Percentiles rank a stretch among this genome's conserved stretches.
phyloP scores from a whole-genome alignment of 1,139 yeast species.

The Magnusiomyces paraingens region DNA sequence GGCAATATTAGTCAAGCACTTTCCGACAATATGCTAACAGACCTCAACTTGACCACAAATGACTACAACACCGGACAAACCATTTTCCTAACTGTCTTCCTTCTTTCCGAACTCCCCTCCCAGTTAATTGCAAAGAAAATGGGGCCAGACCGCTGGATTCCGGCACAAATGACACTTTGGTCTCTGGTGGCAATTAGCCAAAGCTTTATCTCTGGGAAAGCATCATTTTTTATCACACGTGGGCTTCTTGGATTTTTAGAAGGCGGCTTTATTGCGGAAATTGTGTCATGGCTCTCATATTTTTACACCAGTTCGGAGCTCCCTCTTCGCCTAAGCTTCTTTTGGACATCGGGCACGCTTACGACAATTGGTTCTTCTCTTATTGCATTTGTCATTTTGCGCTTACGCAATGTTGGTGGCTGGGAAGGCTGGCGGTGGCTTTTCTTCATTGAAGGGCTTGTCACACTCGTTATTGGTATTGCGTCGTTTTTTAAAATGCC shows the following conservation, averaged over 20 bases:
- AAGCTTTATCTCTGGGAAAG: slow-evolving; percentile 33
- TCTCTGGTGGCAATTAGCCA: slow-evolving; percentile 43
- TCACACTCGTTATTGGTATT: slow-evolving; percentile 46
- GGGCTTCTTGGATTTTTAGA: slow-evolving; percentile 42
- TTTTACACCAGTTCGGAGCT: slow-evolving; percentile 45
- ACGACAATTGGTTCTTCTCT: slow-evolving; percentile 33
- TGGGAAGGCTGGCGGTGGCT: slow-evolving; percentile 53
- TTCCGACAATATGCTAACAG: slow-evolving; percentile 42
- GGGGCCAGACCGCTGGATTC: slow-evolving; percentile 50
- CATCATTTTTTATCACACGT: slow-evolving; percentile 39
- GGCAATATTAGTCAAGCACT: slow-evolving; percentile 46
- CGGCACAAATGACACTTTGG: slow-evolving; percentile 45
- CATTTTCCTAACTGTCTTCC: slow-evolving; percentile 39
- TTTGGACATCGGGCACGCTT: slow-evolving; percentile 30
- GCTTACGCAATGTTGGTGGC: slow-evolving; percentile 41
- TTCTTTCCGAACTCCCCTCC: slow-evolving; percentile 46
- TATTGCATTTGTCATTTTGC: slow-evolving; percentile 37
- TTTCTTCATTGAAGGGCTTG: slow-evolving; percentile 48
- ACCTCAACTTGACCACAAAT: slow-evolving; percentile 40
- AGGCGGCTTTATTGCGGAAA: slow-evolving; percentile 51
- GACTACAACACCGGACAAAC: slow-evolving; percentile 46
- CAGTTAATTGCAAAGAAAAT: slow-evolving; percentile 44
- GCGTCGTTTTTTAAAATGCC: slow-evolving; percentile 47
- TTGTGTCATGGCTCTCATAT: slow-evolving; percentile 45
- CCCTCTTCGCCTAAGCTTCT: slow-evolving; percentile 42